Evolutionary conservation across 2,329 filamentous ascomycete species (phyloP).

Genomic region (Pseudogymnoascus sp.): DNA sequence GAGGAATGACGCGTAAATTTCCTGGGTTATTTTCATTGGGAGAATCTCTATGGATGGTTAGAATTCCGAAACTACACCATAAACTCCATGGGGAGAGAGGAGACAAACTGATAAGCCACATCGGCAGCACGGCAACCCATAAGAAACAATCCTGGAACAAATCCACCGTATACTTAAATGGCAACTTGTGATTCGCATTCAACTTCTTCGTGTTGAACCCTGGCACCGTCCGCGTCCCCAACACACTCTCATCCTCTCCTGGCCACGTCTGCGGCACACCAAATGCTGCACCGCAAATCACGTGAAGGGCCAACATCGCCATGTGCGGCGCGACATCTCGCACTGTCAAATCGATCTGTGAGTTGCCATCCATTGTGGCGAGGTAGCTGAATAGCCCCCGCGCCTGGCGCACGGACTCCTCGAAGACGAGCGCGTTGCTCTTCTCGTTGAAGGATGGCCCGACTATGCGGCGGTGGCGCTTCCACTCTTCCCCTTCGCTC

Average conservation of each 20-base stretch:
- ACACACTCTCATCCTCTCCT: slow-evolving; percentile 35
- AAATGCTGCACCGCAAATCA: slow-evolving; percentile 50
- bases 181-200: slow-evolving; percentile 37
- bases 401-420: slow-evolving; percentile 45
- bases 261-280: slow-evolving; percentile 33
- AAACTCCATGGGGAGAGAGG: background rate
- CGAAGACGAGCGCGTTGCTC: slow-evolving; percentile 40
- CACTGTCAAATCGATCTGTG: slow-evolving; percentile 28
- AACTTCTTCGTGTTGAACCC: slow-evolving; percentile 17
- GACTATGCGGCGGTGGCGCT: slow-evolving; percentile 30
- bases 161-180: slow-evolving; percentile 44
- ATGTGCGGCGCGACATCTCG: slow-evolving; percentile 38
- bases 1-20: slow-evolving; percentile 5
- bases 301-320: slow-evolving; percentile 46
- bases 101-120: slow-evolving; percentile 35
- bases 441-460: slow-evolving; percentile 34
- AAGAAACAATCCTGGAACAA: slow-evolving; percentile 43
- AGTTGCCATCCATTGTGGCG: slow-evolving; percentile 23
- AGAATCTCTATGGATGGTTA: background rate
- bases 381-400: slow-evolving; percentile 36
- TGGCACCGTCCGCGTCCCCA: slow-evolving; percentile 14
- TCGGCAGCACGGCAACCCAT: slow-evolving; percentile 41
- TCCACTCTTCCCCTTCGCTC: slow-evolving; percentile 30
- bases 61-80: background rate
- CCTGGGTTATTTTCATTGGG: slow-evolving; percentile 1